Conservation (phyloP, 2,329 filamentous ascomycete species). For the Penicillium palitans region DNA sequence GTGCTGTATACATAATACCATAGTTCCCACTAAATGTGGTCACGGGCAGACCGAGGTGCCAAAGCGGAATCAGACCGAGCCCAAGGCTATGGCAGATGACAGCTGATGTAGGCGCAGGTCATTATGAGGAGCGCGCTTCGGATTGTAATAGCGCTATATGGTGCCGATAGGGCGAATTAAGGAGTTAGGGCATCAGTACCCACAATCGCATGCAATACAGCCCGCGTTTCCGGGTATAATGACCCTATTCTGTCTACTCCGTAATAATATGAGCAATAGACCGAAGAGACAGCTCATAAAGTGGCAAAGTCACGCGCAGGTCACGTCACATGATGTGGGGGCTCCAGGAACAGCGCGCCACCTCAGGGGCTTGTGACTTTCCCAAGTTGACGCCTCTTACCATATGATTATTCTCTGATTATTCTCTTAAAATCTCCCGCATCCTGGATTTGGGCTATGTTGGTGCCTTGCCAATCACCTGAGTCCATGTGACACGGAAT, state of each 20-base stretch:
- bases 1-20: background rate
- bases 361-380: constrained; percentile 20
- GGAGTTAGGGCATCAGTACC: background rate
- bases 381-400: background rate
- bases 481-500: constrained; percentile 9
- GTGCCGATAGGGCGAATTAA: background rate
- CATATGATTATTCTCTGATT: background rate
- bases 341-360: constrained; percentile 5
- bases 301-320: constrained; percentile 13
- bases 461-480: constrained; percentile 1
- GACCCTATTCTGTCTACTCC: background rate
- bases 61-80: background rate
- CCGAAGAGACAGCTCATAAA: constrained; percentile 8
- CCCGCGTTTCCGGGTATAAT: background rate
- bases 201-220: background rate
- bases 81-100: constrained; percentile 2
- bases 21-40: background rate
- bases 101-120: constrained; percentile 5
- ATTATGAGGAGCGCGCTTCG: constrained; percentile 10
- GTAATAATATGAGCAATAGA: background rate
- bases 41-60: constrained; percentile 5
- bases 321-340: constrained; percentile 12
- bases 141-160: background rate
- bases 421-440: background rate
- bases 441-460: background rate